Evolutionary conservation across 495 filamentous ascomycete species (phyloP).

Genomic region (Articulospora tetracladia): DNA sequence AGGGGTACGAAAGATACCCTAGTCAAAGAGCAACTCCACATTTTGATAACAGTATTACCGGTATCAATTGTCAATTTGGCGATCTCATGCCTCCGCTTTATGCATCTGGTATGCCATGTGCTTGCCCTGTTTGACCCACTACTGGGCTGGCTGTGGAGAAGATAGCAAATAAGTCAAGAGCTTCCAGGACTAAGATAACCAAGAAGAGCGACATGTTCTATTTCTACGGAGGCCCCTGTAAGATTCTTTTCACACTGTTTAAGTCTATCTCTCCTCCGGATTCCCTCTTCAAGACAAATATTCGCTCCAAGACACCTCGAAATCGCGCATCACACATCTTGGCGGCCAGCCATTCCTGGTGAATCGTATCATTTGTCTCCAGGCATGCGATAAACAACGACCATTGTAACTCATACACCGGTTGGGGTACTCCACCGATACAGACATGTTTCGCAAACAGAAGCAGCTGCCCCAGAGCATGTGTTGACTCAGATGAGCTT

Average conservation of each 20-base stretch:
- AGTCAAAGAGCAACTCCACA: background rate
- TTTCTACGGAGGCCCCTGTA: background rate
- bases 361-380: slow-evolving; percentile 1
- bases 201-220: background rate
- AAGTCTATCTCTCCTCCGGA: background rate
- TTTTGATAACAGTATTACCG: background rate
- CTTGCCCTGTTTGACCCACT: too few relatives aligned
- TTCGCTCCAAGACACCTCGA: background rate
- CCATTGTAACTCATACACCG: slow-evolving; percentile 1
- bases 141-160: too few relatives aligned
- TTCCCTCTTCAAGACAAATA: background rate
- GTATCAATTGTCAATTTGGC: background rate
- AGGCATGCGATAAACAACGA: background rate
- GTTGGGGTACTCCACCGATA: background rate
- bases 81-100: background rate
- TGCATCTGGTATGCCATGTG: too few relatives aligned
- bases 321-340: background rate
- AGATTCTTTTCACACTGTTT: background rate
- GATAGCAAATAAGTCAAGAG: too few relatives aligned
- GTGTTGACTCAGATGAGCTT: background rate
- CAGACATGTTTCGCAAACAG: background rate
- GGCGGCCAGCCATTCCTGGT: background rate
- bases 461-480: background rate
- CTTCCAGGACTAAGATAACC: background rate
- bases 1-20: background rate